Evolutionary conservation across 78 protist species (phyloP).

Genomic region (Chrysochromulina parva): DNA sequence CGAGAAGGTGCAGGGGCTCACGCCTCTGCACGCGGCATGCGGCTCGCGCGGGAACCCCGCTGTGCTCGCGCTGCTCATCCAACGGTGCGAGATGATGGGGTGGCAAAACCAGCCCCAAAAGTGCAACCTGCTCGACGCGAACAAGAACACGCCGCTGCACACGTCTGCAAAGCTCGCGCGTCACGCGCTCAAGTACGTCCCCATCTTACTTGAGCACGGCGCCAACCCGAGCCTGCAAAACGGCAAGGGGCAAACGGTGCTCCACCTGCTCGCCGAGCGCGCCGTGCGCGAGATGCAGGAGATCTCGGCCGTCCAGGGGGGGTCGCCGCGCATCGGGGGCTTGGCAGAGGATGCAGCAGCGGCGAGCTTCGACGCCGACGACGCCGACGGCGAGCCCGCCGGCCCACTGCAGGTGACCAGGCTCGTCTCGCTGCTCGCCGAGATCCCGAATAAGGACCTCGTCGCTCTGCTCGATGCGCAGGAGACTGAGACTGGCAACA

Average conservation of each 20-base stretch:
- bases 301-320: not conserved
- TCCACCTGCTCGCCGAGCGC: constrained; percentile 30
- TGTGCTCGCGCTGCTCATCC: not conserved
- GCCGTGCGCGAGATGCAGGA: not conserved
- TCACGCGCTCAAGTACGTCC: not conserved
- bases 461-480: not conserved
- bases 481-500: not conserved
- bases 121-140: not conserved
- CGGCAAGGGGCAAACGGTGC: not conserved
- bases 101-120: not conserved
- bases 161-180: not conserved
- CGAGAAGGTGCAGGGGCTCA: not conserved
- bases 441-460: not conserved
- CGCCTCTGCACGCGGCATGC: constrained; percentile 27
- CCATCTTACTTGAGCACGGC: not conserved
- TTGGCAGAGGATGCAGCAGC: not conserved
- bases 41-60: not conserved
- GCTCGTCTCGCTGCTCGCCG: too few species aligned
- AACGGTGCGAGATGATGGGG: not conserved
- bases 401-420: not conserved
- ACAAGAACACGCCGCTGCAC: constrained; percentile 6
- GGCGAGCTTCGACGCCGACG: not conserved
- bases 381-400: not conserved
- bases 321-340: not conserved
- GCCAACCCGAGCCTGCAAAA: not conserved